A percentile compares a stretch with the other conserved stretches of the same genome.
Evolutionary conservation across 805 yeast genomes (phyloP).

Genomic region (Yarrowia sp.): DNA sequence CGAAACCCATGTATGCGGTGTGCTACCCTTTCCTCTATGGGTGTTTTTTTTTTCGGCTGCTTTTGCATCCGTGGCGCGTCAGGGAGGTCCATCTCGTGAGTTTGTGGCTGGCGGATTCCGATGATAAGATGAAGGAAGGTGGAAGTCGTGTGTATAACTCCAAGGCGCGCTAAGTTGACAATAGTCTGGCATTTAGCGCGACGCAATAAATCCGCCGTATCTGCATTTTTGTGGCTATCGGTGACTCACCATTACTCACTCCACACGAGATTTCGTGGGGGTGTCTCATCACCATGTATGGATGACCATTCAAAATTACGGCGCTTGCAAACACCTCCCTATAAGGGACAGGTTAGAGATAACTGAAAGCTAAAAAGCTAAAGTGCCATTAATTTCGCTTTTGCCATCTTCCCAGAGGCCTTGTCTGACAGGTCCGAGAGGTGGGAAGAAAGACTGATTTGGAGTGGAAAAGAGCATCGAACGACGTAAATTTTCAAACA

Average conservation of each 20-base stretch:
- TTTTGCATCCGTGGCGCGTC: constrained; percentile 26
- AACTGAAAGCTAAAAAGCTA: constrained; percentile 28
- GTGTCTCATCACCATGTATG: neutral
- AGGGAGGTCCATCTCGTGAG: constrained; percentile 8
- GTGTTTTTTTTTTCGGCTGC: constrained; percentile 17
- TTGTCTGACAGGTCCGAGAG: neutral
- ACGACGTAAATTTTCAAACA: too few relatives aligned
- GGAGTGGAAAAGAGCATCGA: neutral
- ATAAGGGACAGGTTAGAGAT: constrained; percentile 30
- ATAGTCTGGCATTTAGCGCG: neutral
- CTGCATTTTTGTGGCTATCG: too few relatives aligned
- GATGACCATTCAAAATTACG: constrained; percentile 16
- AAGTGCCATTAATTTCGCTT: constrained; percentile 22
- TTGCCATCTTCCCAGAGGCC: constrained; percentile 5
- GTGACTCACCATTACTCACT: constrained; percentile 2
- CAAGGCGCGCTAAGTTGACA: too few relatives aligned
- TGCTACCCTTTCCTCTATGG: too few relatives aligned
- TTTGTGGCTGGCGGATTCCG: constrained; percentile 31
- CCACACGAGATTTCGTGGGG: neutral
- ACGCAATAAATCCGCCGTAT: too few relatives aligned
- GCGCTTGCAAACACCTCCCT: constrained; percentile 17
- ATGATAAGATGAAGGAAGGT: neutral
- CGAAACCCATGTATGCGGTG: too few relatives aligned
- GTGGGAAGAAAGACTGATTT: too few relatives aligned
- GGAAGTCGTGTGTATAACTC: too few relatives aligned